Conservation (phyloP, 2,329 filamentous ascomycete genomes). For the Monilinia fructicola region DNA sequence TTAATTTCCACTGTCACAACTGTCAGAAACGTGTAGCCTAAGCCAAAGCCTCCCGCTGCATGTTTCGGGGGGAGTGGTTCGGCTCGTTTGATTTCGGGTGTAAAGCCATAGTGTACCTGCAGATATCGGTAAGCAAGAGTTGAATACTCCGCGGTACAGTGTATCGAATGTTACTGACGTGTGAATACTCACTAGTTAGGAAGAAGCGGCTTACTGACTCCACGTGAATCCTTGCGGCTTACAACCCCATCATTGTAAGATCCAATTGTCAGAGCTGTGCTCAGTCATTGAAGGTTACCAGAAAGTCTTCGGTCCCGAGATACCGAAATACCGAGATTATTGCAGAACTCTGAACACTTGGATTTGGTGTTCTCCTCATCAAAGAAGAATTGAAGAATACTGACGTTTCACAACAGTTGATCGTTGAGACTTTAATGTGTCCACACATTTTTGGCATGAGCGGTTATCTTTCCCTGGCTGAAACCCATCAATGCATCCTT, state of each 20-base stretch:
- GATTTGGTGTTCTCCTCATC: not conserved
- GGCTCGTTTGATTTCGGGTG: not conserved
- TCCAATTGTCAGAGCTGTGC: not conserved
- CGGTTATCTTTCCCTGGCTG: too few relatives aligned
- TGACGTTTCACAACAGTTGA: not conserved
- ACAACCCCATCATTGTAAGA: not conserved
- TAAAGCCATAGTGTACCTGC: not conserved
- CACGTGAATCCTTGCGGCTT: constrained; percentile 10
- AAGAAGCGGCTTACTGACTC: not conserved
- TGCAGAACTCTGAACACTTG: not conserved
- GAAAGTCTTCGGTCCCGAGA: not conserved
- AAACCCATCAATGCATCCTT: too few relatives aligned
- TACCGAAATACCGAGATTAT: not conserved
- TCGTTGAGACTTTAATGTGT: not conserved
- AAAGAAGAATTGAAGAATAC: constrained; percentile 1
- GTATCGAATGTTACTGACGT: constrained; percentile 3
- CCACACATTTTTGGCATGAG: not conserved
- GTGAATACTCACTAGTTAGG: not conserved
- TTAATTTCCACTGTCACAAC: not conserved
- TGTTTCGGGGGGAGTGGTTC: not conserved
- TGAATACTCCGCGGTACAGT: not conserved
- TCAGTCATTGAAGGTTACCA: not conserved
- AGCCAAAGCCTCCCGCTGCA: not conserved
- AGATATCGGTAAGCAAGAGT: not conserved
- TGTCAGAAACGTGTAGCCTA: not conserved